Evolutionary conservation across 2,329 filamentous ascomycete species (phyloP).

Genomic region (Claviceps humidiphila): DNA sequence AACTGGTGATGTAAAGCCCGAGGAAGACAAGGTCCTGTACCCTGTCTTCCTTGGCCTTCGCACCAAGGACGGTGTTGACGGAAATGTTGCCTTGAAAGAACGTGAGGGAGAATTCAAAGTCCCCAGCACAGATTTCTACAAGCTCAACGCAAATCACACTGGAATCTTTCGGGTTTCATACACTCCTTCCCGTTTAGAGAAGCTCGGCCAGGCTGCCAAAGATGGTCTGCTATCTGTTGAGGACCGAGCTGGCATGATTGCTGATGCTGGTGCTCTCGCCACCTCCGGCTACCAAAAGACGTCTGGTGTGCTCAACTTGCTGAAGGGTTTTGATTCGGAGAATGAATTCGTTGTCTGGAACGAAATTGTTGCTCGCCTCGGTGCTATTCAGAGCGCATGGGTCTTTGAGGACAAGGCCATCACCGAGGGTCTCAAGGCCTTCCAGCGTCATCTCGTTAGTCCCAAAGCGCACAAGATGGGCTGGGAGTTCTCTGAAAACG

Average conservation of each 20-base stretch:
- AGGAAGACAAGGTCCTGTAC: slow-evolving; percentile 79
- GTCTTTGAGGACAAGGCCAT: slow-evolving; percentile 58
- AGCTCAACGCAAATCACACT: slow-evolving; percentile 90
- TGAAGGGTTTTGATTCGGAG: slow-evolving; percentile 75
- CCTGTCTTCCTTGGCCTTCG: slow-evolving; percentile 81
- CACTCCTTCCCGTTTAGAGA: slow-evolving; percentile 65
- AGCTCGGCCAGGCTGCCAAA: slow-evolving; percentile 79
- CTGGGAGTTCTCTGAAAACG: slow-evolving; percentile 73
- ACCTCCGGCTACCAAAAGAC: slow-evolving; percentile 89
- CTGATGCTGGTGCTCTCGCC: slow-evolving; percentile 80
- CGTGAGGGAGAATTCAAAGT: slow-evolving; percentile 70
- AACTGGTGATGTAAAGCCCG: slow-evolving; percentile 83
- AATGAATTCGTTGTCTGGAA: slow-evolving; percentile 90
- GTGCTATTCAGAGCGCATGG: slow-evolving; percentile 73
- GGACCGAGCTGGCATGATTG: slow-evolving; percentile 88
- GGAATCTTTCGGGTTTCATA: slow-evolving; percentile 88
- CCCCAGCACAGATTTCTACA: slow-evolving; percentile 77
- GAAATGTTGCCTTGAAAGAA: slow-evolving; percentile 25
- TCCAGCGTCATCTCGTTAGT: slow-evolving; percentile 66
- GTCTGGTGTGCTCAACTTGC: slow-evolving; percentile 70
- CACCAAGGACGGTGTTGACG: slow-evolving; percentile 71
- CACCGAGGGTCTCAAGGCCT: slow-evolving; percentile 65
- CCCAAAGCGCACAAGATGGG: slow-evolving; percentile 75
- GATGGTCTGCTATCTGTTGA: slow-evolving; percentile 60
- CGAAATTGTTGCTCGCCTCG: slow-evolving; percentile 70